Evolutionary conservation across 73 alveolate genomes (phyloP).

Genomic region (Blepharisma japonicum): DNA sequence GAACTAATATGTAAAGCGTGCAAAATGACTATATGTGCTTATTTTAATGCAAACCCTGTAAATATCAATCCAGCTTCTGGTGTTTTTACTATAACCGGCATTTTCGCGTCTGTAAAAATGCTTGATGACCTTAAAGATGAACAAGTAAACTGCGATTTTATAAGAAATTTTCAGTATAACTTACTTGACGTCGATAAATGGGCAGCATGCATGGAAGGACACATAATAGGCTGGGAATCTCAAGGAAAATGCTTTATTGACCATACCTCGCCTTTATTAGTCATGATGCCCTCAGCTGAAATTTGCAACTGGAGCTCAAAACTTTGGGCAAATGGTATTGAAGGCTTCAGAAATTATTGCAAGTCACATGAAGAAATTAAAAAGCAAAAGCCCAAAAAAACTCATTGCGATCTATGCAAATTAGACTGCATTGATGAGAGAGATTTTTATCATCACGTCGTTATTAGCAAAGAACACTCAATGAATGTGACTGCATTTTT

Average conservation of each 20-base stretch:
- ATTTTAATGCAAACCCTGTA: conserved; percentile 21
- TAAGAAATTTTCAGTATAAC: neutral
- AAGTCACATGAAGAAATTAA: neutral
- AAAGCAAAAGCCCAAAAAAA: neutral
- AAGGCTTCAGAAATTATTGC: neutral
- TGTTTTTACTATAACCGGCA: neutral
- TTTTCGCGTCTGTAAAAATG: neutral
- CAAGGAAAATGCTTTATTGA: neutral
- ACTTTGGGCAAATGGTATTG: conserved; percentile 4
- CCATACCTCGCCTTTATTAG: neutral
- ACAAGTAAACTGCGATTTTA: neutral
- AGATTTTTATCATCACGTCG: conserved; percentile 7
- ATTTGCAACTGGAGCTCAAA: neutral
- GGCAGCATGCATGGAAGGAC: conserved; percentile 28
- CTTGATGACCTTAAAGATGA: neutral
- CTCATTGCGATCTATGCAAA: conserved; percentile 3
- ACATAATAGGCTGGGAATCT: neutral
- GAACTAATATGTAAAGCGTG: neutral
- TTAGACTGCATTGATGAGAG: neutral
- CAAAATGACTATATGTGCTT: conserved; percentile 20
- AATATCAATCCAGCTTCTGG: neutral
- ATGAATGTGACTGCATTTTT: conserved; percentile 4
- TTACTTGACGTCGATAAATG: neutral
- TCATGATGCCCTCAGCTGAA: neutral
- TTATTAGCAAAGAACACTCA: conserved; percentile 18